Conservation (phyloP, 495 filamentous ascomycete genomes). For the Aspergillus coremiiformis region DNA sequence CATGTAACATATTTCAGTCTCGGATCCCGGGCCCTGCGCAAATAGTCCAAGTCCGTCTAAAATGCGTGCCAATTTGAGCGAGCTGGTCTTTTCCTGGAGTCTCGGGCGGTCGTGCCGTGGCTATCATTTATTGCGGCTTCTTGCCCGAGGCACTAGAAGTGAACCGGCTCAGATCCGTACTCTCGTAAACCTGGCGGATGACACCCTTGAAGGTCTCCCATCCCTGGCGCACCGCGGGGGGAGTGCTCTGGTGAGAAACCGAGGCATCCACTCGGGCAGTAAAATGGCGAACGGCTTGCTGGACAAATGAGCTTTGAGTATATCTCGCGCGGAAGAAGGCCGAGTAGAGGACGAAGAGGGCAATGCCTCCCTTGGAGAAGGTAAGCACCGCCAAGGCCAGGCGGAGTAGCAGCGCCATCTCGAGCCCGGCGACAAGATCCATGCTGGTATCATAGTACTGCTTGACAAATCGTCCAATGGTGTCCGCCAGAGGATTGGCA, state of each 20-base stretch:
- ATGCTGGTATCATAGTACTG: slow-evolving; percentile 90
- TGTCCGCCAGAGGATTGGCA: slow-evolving; percentile 61
- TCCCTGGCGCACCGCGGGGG: slow-evolving; percentile 69
- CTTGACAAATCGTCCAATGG: slow-evolving; percentile 89
- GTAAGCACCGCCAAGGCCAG: slow-evolving; percentile 68
- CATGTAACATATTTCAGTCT: neutral
- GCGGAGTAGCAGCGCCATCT: slow-evolving; percentile 76
- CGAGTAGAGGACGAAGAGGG: slow-evolving; percentile 77
- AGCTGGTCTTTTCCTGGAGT: neutral
- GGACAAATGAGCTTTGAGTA: slow-evolving; percentile 85
- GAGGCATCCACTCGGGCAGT: slow-evolving; percentile 70
- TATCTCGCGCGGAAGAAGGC: slow-evolving; percentile 86
- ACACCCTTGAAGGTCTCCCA: slow-evolving; percentile 78
- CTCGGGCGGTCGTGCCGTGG: neutral
- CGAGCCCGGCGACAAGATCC: slow-evolving; percentile 69
- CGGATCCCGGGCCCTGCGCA: neutral
- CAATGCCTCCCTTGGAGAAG: slow-evolving; percentile 85
- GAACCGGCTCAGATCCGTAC: slow-evolving; percentile 70
- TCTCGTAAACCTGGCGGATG: slow-evolving; percentile 64
- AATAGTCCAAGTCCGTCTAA: neutral
- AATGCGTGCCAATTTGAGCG: neutral
- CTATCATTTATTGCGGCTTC: slow-evolving; percentile 47
- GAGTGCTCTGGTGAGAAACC: slow-evolving; percentile 77
- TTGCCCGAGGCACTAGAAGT: slow-evolving; percentile 47
- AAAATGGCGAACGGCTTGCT: slow-evolving; percentile 66